Percentiles rank a stretch among this genome's conserved stretches.
Evolutionary conservation across 2,329 filamentous ascomycete genomes (phyloP).

Genomic region (Colletotrichum sp.): DNA sequence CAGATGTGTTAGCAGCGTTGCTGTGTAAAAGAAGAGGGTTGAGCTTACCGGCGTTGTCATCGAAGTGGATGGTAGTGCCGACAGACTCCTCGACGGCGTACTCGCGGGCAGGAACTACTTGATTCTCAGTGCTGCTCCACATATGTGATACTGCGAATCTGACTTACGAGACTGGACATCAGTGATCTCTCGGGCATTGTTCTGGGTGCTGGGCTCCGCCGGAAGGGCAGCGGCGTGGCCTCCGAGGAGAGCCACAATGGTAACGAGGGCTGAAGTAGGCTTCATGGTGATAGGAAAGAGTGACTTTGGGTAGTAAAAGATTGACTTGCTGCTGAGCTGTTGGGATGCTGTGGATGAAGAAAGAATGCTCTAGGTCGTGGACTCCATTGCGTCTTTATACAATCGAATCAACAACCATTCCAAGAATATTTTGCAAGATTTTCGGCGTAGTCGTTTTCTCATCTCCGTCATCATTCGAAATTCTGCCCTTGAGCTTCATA

Average conservation of each 20-base stretch:
- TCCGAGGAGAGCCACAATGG: background rate
- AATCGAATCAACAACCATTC: background rate
- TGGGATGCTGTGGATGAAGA: background rate
- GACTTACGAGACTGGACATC: background rate
- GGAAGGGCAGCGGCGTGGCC: background rate
- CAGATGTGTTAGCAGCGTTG: fast-evolving
- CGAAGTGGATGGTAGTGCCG: background rate
- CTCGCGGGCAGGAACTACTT: background rate
- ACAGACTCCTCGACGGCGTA: background rate
- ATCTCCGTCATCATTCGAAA: background rate
- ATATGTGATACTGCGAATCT: fast-evolving
- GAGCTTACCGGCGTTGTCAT: background rate
- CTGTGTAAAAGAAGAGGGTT: background rate
- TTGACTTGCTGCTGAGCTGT: background rate
- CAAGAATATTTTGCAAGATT: background rate
- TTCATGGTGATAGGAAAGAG: background rate
- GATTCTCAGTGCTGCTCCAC: background rate
- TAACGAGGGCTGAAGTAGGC: background rate
- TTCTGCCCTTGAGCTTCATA: background rate
- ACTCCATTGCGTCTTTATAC: background rate
- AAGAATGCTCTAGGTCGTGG: background rate
- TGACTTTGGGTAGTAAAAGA: background rate
- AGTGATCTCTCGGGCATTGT: background rate
- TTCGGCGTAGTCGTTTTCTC: no score
- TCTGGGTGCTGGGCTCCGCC: background rate